phyloP scores from a whole-genome alignment of 345 rosid species.

The Heritiera fomes region DNA sequence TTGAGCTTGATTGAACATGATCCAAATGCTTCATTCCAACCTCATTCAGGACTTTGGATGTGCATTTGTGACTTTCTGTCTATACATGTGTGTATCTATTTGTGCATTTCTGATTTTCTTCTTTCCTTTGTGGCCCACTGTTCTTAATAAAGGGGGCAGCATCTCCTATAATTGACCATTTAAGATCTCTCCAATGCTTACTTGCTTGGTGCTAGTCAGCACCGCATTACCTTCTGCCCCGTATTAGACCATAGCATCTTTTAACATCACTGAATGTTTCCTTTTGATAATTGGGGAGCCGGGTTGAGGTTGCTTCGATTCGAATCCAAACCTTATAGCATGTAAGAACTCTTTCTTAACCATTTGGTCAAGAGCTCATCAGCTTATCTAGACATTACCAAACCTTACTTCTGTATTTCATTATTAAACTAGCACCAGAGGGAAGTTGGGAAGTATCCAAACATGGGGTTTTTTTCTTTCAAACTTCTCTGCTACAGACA shows the following conservation, averaged over 20 bases:
- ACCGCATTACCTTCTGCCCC: conserved; percentile 19
- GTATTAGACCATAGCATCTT: conserved; percentile 14
- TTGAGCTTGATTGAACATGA: conserved; percentile 1
- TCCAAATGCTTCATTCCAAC: conserved; percentile 11
- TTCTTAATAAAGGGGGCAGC: conserved; percentile 28
- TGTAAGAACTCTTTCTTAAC: too few relatives aligned
- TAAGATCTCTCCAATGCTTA: conserved; percentile 23
- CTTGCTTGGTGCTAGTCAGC: conserved; percentile 28
- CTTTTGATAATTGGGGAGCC: too few relatives aligned
- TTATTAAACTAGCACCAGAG: not conserved
- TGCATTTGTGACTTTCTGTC: conserved; percentile 10
- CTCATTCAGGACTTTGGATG: conserved; percentile 11
- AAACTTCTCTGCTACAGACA: conserved; percentile 7
- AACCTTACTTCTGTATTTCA: too few relatives aligned
- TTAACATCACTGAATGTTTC: not conserved
- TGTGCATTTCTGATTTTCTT: not conserved
- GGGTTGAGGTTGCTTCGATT: too few relatives aligned
- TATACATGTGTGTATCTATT: not conserved
- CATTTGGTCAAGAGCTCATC: too few relatives aligned
- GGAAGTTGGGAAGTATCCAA: not conserved
- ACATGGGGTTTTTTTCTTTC: not conserved
- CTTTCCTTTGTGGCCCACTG: conserved; percentile 27
- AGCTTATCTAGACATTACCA: too few relatives aligned
- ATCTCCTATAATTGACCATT: conserved; percentile 16
- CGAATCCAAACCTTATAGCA: too few relatives aligned